A percentile compares a stretch with the other conserved stretches of the same genome.
phyloP scores from a whole-genome alignment of 768 basidiomycete species.

The Hysterangium stoloniferum region DNA sequence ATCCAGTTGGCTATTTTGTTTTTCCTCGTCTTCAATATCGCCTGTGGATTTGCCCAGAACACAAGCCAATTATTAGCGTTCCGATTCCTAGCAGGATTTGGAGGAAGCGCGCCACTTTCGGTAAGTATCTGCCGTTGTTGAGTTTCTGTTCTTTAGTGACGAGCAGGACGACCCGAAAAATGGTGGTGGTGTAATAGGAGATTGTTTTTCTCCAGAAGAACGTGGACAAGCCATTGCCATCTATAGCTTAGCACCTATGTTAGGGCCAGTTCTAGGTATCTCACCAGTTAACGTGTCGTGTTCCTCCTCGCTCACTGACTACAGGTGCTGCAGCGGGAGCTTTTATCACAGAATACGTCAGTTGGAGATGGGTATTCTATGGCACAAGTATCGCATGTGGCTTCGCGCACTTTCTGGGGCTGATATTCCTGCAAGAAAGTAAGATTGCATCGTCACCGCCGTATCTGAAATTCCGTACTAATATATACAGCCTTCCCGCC shows the following conservation, averaged over 20 bases:
- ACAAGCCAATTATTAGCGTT: constrained; percentile 55
- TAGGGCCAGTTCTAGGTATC: constrained; percentile 58
- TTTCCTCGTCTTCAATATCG: constrained; percentile 50
- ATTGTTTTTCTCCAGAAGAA: constrained; percentile 17
- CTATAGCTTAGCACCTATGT: constrained; percentile 43
- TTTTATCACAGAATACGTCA: constrained; percentile 46
- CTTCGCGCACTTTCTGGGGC: constrained; percentile 43
- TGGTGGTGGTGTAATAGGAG: constrained; percentile 45
- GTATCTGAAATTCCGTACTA: neutral
- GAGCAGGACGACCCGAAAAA: no score
- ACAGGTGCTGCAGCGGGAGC: neutral
- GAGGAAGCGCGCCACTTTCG: constrained; percentile 62
- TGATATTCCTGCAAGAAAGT: constrained; percentile 61
- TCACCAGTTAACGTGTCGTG: no score
- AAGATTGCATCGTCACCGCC: no score
- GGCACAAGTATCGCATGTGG: constrained; percentile 53
- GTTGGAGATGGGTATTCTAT: constrained; percentile 78
- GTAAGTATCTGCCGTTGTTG: no score
- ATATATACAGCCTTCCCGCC: constrained; percentile 21
- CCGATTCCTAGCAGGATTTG: constrained; percentile 61
- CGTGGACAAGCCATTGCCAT: constrained; percentile 16
- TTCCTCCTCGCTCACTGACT: no score
- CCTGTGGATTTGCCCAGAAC: constrained; percentile 52
- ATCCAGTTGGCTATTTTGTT: constrained; percentile 59
- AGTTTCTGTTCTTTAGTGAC: no score